These are phyloP conservation scores for Suhomyces kilbournensis DNA, from an alignment of 805 yeast genomes.

Conservation along the genomic window DNA sequence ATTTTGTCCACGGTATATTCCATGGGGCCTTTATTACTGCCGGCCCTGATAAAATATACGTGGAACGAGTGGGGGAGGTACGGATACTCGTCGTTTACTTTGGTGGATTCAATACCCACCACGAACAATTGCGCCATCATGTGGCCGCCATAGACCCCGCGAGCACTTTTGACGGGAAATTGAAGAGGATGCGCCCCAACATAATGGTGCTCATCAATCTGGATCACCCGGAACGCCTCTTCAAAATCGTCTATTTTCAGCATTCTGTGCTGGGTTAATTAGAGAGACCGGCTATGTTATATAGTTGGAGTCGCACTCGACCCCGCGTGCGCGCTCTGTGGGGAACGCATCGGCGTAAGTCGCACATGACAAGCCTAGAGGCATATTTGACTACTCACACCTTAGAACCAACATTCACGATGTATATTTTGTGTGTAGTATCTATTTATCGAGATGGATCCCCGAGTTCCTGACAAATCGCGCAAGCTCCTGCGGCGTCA, in stretches of 20 bases:
- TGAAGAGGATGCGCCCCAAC: constrained; percentile 33
- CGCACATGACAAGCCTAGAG: too few relatives aligned
- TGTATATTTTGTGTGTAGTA: too few relatives aligned
- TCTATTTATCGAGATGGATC: not conserved
- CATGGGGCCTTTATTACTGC: constrained; percentile 44
- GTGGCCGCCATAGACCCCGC: constrained; percentile 73
- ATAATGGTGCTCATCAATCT: constrained; percentile 24
- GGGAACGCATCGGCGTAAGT: not conserved
- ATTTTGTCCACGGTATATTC: constrained; percentile 52
- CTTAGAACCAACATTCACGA: too few relatives aligned
- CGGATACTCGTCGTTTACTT: constrained; percentile 8
- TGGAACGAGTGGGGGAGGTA: constrained; percentile 59
- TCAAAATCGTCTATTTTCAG: constrained; percentile 19
- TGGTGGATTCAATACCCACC: constrained; percentile 53
- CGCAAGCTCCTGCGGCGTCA: not conserved
- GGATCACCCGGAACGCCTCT: constrained; percentile 29
- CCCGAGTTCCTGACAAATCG: not conserved
- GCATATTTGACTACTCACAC: too few relatives aligned
- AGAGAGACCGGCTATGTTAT: not conserved
- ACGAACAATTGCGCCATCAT: constrained; percentile 61
- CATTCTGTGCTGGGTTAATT: not conserved
- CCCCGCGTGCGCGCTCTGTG: not conserved
- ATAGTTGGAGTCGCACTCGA: not conserved
- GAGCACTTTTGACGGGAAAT: constrained; percentile 43
- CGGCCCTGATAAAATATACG: constrained; percentile 58